A percentile compares a stretch with the other conserved stretches of the same genome.
Conservation (phyloP, 1,284 basidiomycete genomes). For the Pseudozyma pruni region DNA sequence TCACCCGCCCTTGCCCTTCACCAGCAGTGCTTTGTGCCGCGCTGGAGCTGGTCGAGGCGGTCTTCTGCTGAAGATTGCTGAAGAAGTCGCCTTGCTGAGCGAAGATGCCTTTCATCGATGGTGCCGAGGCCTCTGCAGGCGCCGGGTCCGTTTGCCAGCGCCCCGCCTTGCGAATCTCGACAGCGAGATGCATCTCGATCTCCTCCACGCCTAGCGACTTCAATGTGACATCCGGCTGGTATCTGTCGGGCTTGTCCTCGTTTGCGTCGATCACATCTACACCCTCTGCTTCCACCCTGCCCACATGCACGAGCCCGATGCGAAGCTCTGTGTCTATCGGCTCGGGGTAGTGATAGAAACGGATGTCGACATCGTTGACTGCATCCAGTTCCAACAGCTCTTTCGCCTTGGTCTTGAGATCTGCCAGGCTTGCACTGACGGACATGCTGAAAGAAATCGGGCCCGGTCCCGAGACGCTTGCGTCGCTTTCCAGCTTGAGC, state of each 20-base stretch:
- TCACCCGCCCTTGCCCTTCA: slow-evolving; percentile 47
- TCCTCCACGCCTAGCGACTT: slow-evolving; percentile 60
- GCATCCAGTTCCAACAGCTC: slow-evolving; percentile 32
- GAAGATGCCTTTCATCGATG: slow-evolving; percentile 47
- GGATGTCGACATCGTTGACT: slow-evolving; percentile 41
- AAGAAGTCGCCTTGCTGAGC: slow-evolving; percentile 54
- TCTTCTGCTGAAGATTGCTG: slow-evolving; percentile 36
- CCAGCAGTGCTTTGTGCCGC: slow-evolving; percentile 1
- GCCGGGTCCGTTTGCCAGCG: slow-evolving; percentile 57
- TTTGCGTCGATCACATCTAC: slow-evolving; percentile 56
- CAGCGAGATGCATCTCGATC: slow-evolving; percentile 56
- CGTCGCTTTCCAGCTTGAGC: slow-evolving; percentile 69
- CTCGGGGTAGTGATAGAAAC: slow-evolving; percentile 47
- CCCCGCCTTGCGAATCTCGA: slow-evolving; percentile 61
- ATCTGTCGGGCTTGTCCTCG: slow-evolving; percentile 50
- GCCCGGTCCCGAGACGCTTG: slow-evolving; percentile 53
- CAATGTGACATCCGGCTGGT: slow-evolving; percentile 39
- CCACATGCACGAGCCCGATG: slow-evolving; percentile 15
- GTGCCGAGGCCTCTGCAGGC: slow-evolving; percentile 15
- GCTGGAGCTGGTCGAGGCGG: slow-evolving; percentile 11
- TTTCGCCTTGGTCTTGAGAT: slow-evolving; percentile 55
- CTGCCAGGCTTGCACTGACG: slow-evolving; percentile 50
- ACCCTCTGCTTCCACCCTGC: slow-evolving; percentile 27
- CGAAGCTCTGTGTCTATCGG: slow-evolving; percentile 27
- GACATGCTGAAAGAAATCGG: slow-evolving; percentile 45